Conservation (phyloP, 2,329 filamentous ascomycete species). For the Pezicula rhizophila region DNA sequence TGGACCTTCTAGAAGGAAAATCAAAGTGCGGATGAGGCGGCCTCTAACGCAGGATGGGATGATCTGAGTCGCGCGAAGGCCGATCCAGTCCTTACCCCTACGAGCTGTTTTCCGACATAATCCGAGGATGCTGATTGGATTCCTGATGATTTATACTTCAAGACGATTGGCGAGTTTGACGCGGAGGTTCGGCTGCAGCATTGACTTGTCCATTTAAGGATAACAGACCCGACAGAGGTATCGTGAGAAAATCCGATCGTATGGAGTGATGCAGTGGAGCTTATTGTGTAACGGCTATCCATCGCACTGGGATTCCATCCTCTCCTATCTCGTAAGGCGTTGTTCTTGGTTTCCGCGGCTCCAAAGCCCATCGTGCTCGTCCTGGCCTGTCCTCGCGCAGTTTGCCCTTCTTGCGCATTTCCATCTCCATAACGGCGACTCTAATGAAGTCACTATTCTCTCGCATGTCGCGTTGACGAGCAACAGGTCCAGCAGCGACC, state of each 20-base stretch:
- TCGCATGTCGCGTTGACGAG: slow-evolving; percentile 59
- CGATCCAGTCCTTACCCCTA: not conserved
- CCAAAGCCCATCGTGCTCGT: slow-evolving; percentile 61
- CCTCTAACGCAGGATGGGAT: not conserved
- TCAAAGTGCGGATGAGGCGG: not conserved
- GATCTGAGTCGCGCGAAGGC: not conserved
- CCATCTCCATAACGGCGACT: slow-evolving; percentile 66
- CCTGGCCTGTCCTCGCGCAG: slow-evolving; percentile 61
- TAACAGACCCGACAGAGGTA: not conserved
- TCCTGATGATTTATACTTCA: not conserved
- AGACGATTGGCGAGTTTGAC: not conserved
- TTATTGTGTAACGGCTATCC: slow-evolving; percentile 37
- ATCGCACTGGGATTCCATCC: slow-evolving; percentile 54
- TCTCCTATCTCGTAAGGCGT: slow-evolving; percentile 50
- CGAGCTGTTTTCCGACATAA: not conserved
- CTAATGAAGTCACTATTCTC: slow-evolving; percentile 68
- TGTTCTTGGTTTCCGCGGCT: slow-evolving; percentile 50
- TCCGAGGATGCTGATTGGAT: not conserved
- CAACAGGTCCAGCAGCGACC: slow-evolving; percentile 35
- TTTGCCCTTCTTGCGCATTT: slow-evolving; percentile 62
- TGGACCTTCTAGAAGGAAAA: not conserved
- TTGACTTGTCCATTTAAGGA: not conserved
- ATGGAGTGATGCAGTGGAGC: not conserved
- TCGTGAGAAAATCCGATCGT: not conserved
- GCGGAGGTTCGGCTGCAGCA: not conserved